Evolutionary conservation across 148 eudicot species (phyloP).

Genomic region (Nepenthes gracilis): DNA sequence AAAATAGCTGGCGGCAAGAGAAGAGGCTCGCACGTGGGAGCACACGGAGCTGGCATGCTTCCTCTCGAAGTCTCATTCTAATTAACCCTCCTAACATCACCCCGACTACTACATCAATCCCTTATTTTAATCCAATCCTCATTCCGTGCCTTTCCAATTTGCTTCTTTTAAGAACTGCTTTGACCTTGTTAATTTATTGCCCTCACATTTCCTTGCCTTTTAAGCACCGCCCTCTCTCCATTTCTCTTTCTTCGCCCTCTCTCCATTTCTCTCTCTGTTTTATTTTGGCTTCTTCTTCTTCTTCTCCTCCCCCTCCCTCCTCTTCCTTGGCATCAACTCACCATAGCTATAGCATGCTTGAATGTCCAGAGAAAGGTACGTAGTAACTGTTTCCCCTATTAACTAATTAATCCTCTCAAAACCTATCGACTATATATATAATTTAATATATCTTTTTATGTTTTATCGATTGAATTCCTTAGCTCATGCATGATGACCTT

Average conservation of each 20-base stretch:
- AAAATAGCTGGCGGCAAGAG: not conserved
- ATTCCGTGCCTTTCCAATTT: slow-evolving; percentile 1
- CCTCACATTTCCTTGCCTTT: slow-evolving; percentile 11
- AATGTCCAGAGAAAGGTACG: slow-evolving; percentile 68
- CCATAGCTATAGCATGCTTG: slow-evolving; percentile 15
- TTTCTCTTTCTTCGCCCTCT: not conserved
- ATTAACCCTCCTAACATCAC: not conserved
- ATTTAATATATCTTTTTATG: too few species aligned
- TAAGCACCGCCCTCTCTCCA: slow-evolving; percentile 15
- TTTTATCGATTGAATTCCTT: too few species aligned
- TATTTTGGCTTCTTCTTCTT: slow-evolving; percentile 6
- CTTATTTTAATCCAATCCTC: not conserved
- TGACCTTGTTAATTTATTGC: slow-evolving; percentile 9
- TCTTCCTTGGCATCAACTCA: not conserved
- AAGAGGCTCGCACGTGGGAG: slow-evolving; percentile 25
- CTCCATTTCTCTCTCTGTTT: not conserved
- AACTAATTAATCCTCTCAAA: not conserved
- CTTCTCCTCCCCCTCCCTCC: not conserved
- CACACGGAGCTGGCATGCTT: slow-evolving; percentile 16
- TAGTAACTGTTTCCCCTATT: not conserved
- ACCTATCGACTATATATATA: too few species aligned
- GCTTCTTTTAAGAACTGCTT: slow-evolving; percentile 11
- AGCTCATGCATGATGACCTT: not conserved
- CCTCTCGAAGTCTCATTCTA: not conserved
- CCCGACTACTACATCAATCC: not conserved